Percentiles rank a stretch among this genome's conserved stretches.
Conservation (phyloP, 805 yeast genomes). For the Cyberlindnera petersonii region DNA sequence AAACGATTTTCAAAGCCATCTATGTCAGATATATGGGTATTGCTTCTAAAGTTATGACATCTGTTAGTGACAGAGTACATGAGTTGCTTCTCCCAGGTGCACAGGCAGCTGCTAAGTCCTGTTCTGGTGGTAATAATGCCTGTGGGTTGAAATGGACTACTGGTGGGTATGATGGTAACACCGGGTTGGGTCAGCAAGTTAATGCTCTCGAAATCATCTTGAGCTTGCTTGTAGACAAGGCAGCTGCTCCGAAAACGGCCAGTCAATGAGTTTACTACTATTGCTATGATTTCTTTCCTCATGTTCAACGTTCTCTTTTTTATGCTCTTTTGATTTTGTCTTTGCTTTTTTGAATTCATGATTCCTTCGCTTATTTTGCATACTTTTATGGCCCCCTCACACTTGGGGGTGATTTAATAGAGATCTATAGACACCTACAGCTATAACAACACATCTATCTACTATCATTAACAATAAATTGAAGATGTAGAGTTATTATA, state of each 20-base stretch:
- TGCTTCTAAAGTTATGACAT: constrained; percentile 68
- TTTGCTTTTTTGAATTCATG: not conserved
- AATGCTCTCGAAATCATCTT: constrained; percentile 67
- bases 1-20: constrained; percentile 85
- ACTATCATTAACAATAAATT: too few relatives aligned
- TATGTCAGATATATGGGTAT: constrained; percentile 69
- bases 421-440: too few relatives aligned
- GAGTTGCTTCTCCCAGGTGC: constrained; percentile 46
- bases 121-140: constrained; percentile 87
- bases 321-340: not conserved
- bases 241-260: constrained; percentile 5
- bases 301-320: not conserved
- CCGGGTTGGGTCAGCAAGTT: constrained; percentile 89
- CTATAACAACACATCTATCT: too few relatives aligned
- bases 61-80: constrained; percentile 31
- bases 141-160: constrained; percentile 82
- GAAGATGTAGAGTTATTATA: too few relatives aligned
- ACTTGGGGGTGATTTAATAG: too few relatives aligned
- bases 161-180: constrained; percentile 60
- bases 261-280: too few relatives aligned
- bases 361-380: not conserved
- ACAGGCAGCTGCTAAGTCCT: constrained; percentile 72
- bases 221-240: constrained; percentile 34
- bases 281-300: not conserved
- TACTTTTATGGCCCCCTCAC: not conserved